Conservation (phyloP, 2,329 filamentous ascomycete species). For the Claviceps monticola region DNA sequence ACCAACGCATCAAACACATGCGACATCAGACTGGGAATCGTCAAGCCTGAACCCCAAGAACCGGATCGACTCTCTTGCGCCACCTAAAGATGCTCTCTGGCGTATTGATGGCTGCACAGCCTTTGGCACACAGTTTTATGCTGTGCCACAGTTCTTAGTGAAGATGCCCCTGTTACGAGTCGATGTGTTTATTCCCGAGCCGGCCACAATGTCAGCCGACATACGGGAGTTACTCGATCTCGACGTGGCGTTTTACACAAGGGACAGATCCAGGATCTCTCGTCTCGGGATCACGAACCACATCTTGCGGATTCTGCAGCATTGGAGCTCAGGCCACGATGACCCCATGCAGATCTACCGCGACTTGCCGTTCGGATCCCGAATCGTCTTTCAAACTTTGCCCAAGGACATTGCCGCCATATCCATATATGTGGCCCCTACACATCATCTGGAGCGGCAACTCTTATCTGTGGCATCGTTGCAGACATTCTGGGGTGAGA, state of each 20-base stretch:
- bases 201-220: constrained; percentile 23
- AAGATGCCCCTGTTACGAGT: constrained; percentile 36
- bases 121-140: constrained; percentile 44
- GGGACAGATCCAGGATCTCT: constrained; percentile 32
- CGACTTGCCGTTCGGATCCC: constrained; percentile 41
- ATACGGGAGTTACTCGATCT: constrained; percentile 33
- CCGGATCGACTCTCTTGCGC: constrained; percentile 41
- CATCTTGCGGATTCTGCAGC: constrained; percentile 38
- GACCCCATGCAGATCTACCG: constrained; percentile 24
- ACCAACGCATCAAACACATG: not conserved
- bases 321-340: constrained; percentile 28
- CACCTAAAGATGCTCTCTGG: constrained; percentile 33
- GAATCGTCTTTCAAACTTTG: constrained; percentile 39
- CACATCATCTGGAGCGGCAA: constrained; percentile 39
- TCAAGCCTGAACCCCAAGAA: constrained; percentile 47
- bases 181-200: constrained; percentile 43
- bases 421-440: constrained; percentile 31
- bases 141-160: constrained; percentile 36
- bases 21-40: constrained; percentile 24
- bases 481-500: constrained; percentile 27
- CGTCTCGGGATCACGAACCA: constrained; percentile 38
- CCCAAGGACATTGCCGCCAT: constrained; percentile 32
- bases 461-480: constrained; percentile 31
- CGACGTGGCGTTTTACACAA: constrained; percentile 40
- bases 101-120: constrained; percentile 44